Base-by-base conservation (phyloP, 2,329 filamentous ascomycete species). In the Trichoderma pleuroti region DNA sequence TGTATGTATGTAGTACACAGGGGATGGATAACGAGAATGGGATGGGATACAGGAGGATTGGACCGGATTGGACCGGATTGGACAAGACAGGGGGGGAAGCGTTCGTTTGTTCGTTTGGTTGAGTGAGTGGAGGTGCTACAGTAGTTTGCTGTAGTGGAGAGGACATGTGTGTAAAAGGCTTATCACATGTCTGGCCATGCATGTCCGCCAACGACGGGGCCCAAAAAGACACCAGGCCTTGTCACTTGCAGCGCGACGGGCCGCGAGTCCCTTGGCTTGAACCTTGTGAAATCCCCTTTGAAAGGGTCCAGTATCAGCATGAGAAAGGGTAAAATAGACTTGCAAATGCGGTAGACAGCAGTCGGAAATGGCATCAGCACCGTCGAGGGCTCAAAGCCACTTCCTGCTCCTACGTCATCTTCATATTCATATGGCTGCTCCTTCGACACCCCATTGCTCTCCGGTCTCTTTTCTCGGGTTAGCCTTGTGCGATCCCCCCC, bases 111-210 rank as follows among this genome's bases (percentile, higher is more conserved):
- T 34, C 10, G 46, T n/a, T 24, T 24, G 46, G 21, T 1, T 49
- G 42, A 39, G 36, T 39, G 42, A 49, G 42, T 46, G 18, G 42
- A n/a, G 42, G 42, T 46, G 18, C 42, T 46, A 46, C 16, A 18
- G 10, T 52, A 24, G 46, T 52, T 21, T 52, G 39, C 39, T n/a
- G 39, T 1, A 24, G 46, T 52, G 46, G 46, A 52, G 4, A 49
- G 12, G 18, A 42, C n/a, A n/a, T n/a, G n/a, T n/a, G n/a, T n/a
- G n/a, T n/a, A 42, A 8, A 21, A 52, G 46, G 46, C 46, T 24
- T 14, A 67, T 67, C 64, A 67, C 64, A 67, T 67, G 64, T 67
- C 52, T 67, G 52, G 26, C 12, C 16, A 12, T 36, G 32, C 32
- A 42, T 66, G 63, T 59, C 64, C 49, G 52, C 64, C 49, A 30